Evolutionary conservation across 2,329 filamentous ascomycete genomes (phyloP), one percentile per base, ranked within the genome.

Genomic region (Penicillium olsonii): DNA sequence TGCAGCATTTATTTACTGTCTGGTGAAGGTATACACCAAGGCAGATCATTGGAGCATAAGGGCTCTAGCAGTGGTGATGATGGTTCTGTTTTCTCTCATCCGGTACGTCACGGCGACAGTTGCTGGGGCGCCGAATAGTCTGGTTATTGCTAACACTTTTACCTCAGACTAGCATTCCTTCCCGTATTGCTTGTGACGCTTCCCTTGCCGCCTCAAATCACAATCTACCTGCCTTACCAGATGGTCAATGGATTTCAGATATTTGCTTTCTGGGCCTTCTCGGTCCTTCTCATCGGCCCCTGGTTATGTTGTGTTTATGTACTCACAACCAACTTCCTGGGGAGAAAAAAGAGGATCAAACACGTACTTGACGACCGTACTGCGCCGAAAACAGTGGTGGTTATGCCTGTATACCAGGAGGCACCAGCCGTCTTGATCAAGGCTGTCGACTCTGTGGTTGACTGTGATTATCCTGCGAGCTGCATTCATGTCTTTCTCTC

Each of bases 321-420:
- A 64, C 82, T 96, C 5, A 88, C 95, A 48, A 95, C 89, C 8
- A 88, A 94, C 61, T 87, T 90, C 27, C 78, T 97, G 20, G 92
- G 92, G 18, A 84, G 90, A 56, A 85, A 81, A 35, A 90, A 90
- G 68, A 82, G 87, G 44, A 89, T 96, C 66, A 92, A 95, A 67
- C 83, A 89, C 56, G 84, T 90, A 0, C 80, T 96, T 42, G 90
- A 96, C 68, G 90, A 95, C 66, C 76, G 83, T 2, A 91, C 87
- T 1, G 92, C 94, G 0, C 94, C 92, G 2, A 97, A 97, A 71
- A 88, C 95, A 14, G 90, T 96, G 55, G 88, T 97, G 52, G 87
- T 97, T 50, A 96, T 97, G 91, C 94, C 92, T 4, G 95, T 92
- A 65, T 97, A 96, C 75, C 90, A 94, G 65, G 94, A 97, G 67